phyloP scores from a whole-genome alignment of 2,329 filamentous ascomycete genomes.

The Cryphonectria carpinicola region DNA sequence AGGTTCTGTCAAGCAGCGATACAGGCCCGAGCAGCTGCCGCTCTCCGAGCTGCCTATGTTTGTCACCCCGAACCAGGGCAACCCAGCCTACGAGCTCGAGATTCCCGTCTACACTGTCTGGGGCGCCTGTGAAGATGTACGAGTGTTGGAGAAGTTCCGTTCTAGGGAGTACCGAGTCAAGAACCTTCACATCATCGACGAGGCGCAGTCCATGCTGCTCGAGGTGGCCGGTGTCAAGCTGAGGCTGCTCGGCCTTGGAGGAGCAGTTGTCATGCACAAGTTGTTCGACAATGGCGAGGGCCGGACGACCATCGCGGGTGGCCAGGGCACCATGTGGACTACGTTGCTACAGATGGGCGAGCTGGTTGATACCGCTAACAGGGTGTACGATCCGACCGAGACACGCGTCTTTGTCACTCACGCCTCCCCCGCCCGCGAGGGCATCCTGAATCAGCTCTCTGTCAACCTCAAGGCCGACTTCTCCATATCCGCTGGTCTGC shows the following conservation, averaged over 20 bases:
- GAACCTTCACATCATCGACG: slow-evolving; percentile 97
- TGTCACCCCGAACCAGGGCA: slow-evolving; percentile 51
- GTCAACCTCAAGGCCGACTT: slow-evolving; percentile 98
- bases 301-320: slow-evolving; percentile 95
- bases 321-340: slow-evolving; percentile 99
- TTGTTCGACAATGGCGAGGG: slow-evolving; percentile 98
- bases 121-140: slow-evolving; percentile 98
- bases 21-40: slow-evolving; percentile 78
- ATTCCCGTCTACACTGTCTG: slow-evolving; percentile 98
- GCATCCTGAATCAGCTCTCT: slow-evolving; percentile 94
- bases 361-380: slow-evolving; percentile 94
- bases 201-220: slow-evolving; percentile 92
- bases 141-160: slow-evolving; percentile 94
- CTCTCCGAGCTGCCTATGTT: slow-evolving; percentile 92
- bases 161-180: slow-evolving; percentile 97
- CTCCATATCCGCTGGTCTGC: slow-evolving; percentile 93
- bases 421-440: slow-evolving; percentile 93
- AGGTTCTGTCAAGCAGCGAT: slow-evolving; percentile 84
- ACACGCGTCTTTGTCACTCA: slow-evolving; percentile 97
- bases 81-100: slow-evolving; percentile 86
- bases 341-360: slow-evolving; percentile 98
- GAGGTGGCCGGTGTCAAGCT: slow-evolving; percentile 97
- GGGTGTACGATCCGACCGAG: slow-evolving; percentile 97
- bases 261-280: slow-evolving; percentile 99
- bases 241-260: slow-evolving; percentile 87